phyloP scores from a whole-genome alignment of 306 rosid species.

The Rubus parviflorus region DNA sequence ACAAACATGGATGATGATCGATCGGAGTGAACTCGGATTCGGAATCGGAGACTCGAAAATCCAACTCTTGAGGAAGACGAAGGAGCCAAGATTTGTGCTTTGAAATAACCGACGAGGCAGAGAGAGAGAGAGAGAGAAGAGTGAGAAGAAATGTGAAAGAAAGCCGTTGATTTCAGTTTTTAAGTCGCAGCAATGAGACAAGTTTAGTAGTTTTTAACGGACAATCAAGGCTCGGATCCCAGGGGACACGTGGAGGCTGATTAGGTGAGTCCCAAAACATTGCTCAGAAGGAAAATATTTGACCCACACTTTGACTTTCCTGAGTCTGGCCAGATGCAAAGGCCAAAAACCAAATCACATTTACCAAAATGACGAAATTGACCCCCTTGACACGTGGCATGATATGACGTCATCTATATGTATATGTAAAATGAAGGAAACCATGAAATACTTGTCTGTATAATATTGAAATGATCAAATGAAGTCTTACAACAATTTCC shows the following conservation, averaged over 20 bases:
- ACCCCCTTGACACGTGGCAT: neutral
- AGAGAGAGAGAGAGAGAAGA: slow-evolving; percentile 15
- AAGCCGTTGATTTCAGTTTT: slow-evolving; percentile 45
- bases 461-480: neutral
- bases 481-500: neutral
- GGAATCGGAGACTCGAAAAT: neutral
- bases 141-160: slow-evolving; percentile 2
- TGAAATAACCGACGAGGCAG: slow-evolving; percentile 48
- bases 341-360: neutral
- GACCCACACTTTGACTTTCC: slow-evolving; percentile 27
- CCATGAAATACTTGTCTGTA: neutral
- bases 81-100: slow-evolving; percentile 34
- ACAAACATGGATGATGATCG: slow-evolving; percentile 57
- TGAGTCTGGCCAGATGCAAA: neutral
- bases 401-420: neutral
- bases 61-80: neutral
- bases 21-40: neutral
- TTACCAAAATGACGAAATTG: neutral
- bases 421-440: no score
- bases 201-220: slow-evolving; percentile 28
- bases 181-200: slow-evolving; percentile 17
- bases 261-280: slow-evolving; percentile 2
- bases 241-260: slow-evolving; percentile 42
- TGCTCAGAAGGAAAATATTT: slow-evolving; percentile 13
- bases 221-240: slow-evolving; percentile 33